Conservation (phyloP, 2,329 filamentous ascomycete genomes). For the Cytospora piceae region DNA sequence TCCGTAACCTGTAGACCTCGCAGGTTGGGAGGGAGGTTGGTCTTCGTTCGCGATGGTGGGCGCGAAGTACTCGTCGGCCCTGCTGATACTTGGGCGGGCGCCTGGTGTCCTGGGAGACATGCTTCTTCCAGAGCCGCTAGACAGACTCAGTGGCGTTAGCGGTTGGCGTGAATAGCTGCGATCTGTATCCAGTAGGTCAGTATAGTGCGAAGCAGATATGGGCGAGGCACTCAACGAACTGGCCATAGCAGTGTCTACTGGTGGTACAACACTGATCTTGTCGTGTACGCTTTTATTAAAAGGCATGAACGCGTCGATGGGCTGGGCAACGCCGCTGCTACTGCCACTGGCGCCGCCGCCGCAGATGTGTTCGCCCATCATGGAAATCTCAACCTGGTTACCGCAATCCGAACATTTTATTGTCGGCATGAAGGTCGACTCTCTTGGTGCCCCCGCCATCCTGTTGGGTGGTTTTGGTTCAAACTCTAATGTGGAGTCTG, state of each 20-base stretch:
- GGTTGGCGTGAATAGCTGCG: constrained; percentile 58
- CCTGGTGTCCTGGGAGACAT: constrained; percentile 66
- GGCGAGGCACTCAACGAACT: constrained; percentile 46
- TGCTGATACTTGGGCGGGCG: constrained; percentile 48
- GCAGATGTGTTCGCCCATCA: constrained; percentile 87
- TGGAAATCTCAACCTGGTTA: constrained; percentile 76
- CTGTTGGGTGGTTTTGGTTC: constrained; percentile 35
- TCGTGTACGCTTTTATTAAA: constrained; percentile 43
- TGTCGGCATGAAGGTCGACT: constrained; percentile 74
- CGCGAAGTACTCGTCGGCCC: constrained; percentile 49
- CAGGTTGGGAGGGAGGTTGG: constrained; percentile 44
- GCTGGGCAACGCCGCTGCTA: constrained; percentile 33
- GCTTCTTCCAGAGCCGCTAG: constrained; percentile 58
- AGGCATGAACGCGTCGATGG: constrained; percentile 44
- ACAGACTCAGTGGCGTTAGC: constrained; percentile 66
- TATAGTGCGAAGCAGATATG: constrained; percentile 16
- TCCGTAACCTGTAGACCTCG: constrained; percentile 54
- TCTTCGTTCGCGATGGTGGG: constrained; percentile 47
- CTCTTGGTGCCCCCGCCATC: constrained; percentile 56
- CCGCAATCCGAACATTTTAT: constrained; percentile 88
- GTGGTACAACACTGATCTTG: constrained; percentile 49
- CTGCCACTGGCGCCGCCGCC: constrained; percentile 33
- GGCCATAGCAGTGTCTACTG: constrained; percentile 56
- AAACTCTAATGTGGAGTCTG: constrained; percentile 25
- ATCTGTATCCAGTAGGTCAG: constrained; percentile 50